These are phyloP conservation scores for Ziziphus jujuba DNA, from an alignment of 306 rosid species.

Conservation along the genomic window DNA sequence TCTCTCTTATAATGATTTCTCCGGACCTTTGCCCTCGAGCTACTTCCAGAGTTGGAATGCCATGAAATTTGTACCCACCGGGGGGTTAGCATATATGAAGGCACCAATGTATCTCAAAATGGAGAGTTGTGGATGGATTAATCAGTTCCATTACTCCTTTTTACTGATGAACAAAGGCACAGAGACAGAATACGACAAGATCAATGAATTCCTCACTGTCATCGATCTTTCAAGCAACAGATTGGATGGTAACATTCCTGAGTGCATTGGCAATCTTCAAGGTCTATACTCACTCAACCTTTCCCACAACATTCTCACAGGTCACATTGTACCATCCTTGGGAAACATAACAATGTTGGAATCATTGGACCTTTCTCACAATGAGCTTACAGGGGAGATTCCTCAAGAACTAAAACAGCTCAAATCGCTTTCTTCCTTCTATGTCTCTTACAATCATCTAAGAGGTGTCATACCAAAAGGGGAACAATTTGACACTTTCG, in stretches of 20 bases:
- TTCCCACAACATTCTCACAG: neutral
- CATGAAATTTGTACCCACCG: neutral
- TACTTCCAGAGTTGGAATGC: neutral
- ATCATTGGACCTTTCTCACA: slow-evolving; percentile 5
- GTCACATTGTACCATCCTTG: neutral
- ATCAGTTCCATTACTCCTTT: neutral
- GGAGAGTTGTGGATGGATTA: neutral
- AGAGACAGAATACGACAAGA: neutral
- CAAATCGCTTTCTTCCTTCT: neutral
- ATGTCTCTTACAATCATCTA: neutral
- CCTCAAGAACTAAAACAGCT: neutral
- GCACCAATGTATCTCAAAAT: neutral
- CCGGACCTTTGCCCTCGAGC: neutral
- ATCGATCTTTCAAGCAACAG: slow-evolving; percentile 8
- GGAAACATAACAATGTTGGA: neutral
- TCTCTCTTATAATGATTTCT: neutral
- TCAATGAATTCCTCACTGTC: neutral
- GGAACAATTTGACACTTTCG: neutral
- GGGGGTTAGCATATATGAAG: neutral
- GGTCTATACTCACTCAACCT: neutral
- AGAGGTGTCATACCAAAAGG: neutral
- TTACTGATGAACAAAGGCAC: neutral
- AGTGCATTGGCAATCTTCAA: neutral
- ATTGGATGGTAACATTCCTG: neutral
- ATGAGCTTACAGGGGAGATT: neutral